Base-by-base conservation (phyloP, 768 basidiomycete species). In the Tulasnella sp. region DNA sequence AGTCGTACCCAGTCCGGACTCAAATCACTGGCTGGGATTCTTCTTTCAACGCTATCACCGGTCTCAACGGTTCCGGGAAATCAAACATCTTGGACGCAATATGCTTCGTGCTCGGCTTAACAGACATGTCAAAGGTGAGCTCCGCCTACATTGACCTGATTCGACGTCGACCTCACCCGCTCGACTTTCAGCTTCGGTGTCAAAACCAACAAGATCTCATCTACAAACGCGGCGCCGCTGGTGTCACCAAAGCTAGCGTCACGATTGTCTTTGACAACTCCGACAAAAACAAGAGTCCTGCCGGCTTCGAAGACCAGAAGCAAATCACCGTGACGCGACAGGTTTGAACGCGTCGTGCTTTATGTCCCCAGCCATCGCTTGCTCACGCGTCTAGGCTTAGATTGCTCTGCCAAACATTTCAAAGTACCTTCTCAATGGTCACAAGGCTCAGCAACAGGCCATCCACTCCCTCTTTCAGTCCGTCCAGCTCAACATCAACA, bases 61-160 rank as follows among this genome's bases (percentile, higher is more conserved):
- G 95, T 62, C 76, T 82, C 67, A 84, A 83, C 68, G 94, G 94
- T 2, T 96, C 94, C 0, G 96, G 96, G 76, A 98, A 99, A 83
- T 97, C 95, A 73, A 99, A 99, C 82, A 98, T 99, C 77, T 88
- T 99, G 75, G 97, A 99, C 83, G 95, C 97, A 73, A 98, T 98
- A 81, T 97, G 95, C 81, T 99, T 99, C 79, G 97, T 98, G 17
- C 85, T 99, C 22, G 97, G 97, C 17, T 92, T 98, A 76, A 98
- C 95, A 1, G 98, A 98, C 80, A 92, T 98, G 90, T 83, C 90
- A n/a, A 89, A 90, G 74, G 95, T 92, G 75, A 70, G 87, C 26
- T 8, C 66, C 17, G 9, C 6, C 0, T 52, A 29, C 8, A 32
- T 65, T 16, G 32, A 19, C 29, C 32, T 17, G 64, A 3, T 2